Conservation (phyloP, 371 early-diverging fungal genomes). For the Mortierella sp. region DNA sequence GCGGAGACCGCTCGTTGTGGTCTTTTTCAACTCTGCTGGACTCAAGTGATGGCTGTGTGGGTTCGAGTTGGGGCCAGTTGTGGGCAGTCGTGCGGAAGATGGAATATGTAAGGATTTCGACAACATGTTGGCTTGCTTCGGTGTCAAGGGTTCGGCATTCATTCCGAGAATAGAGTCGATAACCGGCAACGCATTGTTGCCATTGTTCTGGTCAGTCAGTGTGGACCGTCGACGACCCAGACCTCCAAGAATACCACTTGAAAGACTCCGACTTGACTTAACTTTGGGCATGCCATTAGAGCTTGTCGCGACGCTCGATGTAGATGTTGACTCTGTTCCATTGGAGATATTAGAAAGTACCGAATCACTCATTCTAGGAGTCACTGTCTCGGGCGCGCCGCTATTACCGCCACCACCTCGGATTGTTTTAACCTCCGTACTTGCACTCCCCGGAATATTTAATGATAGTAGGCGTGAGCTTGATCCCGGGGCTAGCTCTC, state of each 20-base stretch:
- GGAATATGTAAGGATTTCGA: slow-evolving; percentile 13
- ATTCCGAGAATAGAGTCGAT: slow-evolving; percentile 4
- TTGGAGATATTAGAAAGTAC: slow-evolving; percentile 15
- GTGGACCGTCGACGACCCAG: slow-evolving; percentile 24
- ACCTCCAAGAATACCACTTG: slow-evolving; percentile 37
- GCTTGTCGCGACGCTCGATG: not conserved
- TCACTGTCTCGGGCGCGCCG: not conserved
- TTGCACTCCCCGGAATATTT: not conserved
- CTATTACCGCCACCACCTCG: slow-evolving; percentile 37
- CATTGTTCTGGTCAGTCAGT: slow-evolving; percentile 12
- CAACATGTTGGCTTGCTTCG: slow-evolving; percentile 11
- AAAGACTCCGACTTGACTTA: slow-evolving; percentile 43
- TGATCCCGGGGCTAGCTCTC: slow-evolving; percentile 20
- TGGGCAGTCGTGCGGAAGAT: slow-evolving; percentile 5
- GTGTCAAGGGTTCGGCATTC: slow-evolving; percentile 8
- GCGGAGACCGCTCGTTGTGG: slow-evolving; percentile 45
- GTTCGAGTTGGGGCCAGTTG: not conserved
- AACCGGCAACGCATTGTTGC: not conserved
- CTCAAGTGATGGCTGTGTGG: slow-evolving; percentile 3
- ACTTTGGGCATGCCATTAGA: slow-evolving; percentile 15
- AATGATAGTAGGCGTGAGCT: slow-evolving; percentile 10
- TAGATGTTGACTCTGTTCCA: slow-evolving; percentile 5
- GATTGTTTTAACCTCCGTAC: slow-evolving; percentile 45
- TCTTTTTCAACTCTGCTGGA: slow-evolving; percentile 31
- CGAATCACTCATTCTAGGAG: slow-evolving; percentile 18